These are phyloP conservation scores for Ogataea salicorniae DNA, from an alignment of 805 yeast genomes.

Conservation along the genomic window DNA sequence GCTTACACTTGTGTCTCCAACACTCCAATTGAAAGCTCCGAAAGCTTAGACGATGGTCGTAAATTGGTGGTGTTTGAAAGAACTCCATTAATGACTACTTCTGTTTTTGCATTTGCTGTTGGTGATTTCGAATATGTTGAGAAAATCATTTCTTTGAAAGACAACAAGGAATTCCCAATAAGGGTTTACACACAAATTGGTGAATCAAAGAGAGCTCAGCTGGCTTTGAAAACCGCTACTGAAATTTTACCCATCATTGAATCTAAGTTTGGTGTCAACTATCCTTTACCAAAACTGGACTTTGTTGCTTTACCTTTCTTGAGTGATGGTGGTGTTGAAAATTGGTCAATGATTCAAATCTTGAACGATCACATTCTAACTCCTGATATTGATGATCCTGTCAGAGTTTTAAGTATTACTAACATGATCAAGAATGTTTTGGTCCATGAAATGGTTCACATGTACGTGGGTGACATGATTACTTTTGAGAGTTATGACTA, in stretches of 20 bases:
- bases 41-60: conserved; percentile 11
- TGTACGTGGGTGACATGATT: conserved; percentile 70
- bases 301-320: conserved; percentile 65
- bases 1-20: conserved; percentile 50
- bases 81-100: conserved; percentile 57
- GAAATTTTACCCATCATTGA: conserved; percentile 46
- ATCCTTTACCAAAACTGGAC: conserved; percentile 63
- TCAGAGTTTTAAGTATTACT: conserved; percentile 13
- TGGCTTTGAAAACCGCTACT: conserved; percentile 45
- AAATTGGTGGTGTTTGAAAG: conserved; percentile 40
- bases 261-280: conserved; percentile 36
- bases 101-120: conserved; percentile 61
- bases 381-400: conserved; percentile 27
- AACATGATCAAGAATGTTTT: conserved; percentile 46
- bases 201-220: conserved; percentile 40
- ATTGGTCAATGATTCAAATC: conserved; percentile 64
- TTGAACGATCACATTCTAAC: conserved; percentile 46
- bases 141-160: conserved; percentile 25
- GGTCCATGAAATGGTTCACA: conserved; percentile 73
- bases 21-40: conserved; percentile 30
- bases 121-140: conserved; percentile 62
- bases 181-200: conserved; percentile 54
- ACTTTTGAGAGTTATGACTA: conserved; percentile 64
- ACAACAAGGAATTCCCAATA: conserved; percentile 36
- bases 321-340: conserved; percentile 78